Evolutionary conservation across 495 filamentous ascomycete species (phyloP).

Genomic region (Neurospora terricola): DNA sequence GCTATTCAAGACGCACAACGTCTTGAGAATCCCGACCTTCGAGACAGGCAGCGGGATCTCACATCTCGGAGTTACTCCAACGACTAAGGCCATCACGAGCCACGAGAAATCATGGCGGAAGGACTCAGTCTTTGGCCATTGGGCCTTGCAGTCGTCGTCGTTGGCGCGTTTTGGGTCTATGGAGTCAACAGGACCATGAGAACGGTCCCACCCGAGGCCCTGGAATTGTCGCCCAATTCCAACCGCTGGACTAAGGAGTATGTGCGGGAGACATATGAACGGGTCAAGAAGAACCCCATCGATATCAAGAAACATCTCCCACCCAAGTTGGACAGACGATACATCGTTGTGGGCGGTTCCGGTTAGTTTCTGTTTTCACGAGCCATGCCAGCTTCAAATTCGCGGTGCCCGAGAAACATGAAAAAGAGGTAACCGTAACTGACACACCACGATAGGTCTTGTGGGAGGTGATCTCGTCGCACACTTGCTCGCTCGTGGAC

Average conservation of each 20-base stretch:
- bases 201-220: slow-evolving; percentile 36
- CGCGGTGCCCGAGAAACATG: not conserved
- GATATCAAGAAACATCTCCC: slow-evolving; percentile 41
- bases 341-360: slow-evolving; percentile 48
- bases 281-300: slow-evolving; percentile 32
- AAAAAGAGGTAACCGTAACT: not conserved
- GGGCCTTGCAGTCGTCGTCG: slow-evolving; percentile 4
- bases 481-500: slow-evolving; percentile 44
- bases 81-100: not conserved
- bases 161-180: slow-evolving; percentile 36
- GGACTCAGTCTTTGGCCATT: not conserved
- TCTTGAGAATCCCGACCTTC: not conserved
- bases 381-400: not conserved
- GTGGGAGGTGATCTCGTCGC: slow-evolving; percentile 48
- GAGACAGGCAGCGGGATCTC: not conserved
- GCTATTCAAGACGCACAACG: not conserved
- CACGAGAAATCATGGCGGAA: not conserved
- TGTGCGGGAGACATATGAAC: slow-evolving; percentile 38
- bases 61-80: not conserved
- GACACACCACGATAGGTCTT: slow-evolving; percentile 28
- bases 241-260: slow-evolving; percentile 44
- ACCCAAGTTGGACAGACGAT: slow-evolving; percentile 43
- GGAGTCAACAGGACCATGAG: slow-evolving; percentile 43
- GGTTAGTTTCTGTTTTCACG: slow-evolving; percentile 22
- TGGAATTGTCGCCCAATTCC: slow-evolving; percentile 24